Percentiles rank a stretch among this genome's conserved stretches.
Evolutionary conservation across 192 early-diverging fungal species (phyloP).

Genomic region (Podila clonocystis): DNA sequence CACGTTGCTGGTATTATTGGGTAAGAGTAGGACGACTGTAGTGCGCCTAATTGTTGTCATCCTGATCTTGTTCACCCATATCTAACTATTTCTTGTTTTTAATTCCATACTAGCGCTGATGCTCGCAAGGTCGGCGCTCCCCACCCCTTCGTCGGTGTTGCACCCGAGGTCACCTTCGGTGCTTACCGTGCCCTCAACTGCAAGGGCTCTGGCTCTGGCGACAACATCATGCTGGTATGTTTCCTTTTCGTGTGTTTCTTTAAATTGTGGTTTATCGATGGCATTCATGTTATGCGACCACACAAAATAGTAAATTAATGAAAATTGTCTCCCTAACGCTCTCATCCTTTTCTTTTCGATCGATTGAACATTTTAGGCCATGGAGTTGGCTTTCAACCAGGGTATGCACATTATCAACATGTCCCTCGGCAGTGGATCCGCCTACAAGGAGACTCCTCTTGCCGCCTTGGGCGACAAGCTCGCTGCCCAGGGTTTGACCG

Average conservation of each 20-base stretch:
- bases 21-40: neutral
- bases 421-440: constrained; percentile 65
- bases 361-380: constrained; percentile 27
- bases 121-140: constrained; percentile 49
- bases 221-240: constrained; percentile 63
- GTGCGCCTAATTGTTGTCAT: no score
- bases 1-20: constrained; percentile 69
- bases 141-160: constrained; percentile 67
- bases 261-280: constrained; percentile 27
- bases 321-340: neutral
- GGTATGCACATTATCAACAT: constrained; percentile 75
- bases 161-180: constrained; percentile 71
- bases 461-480: constrained; percentile 58
- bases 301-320: neutral
- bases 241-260: neutral
- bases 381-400: constrained; percentile 77
- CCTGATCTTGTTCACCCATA: no score
- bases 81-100: no score
- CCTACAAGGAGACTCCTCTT: constrained; percentile 63
- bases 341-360: neutral
- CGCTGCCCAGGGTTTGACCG: constrained; percentile 59
- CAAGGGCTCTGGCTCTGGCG: constrained; percentile 53
- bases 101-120: constrained; percentile 49
- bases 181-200: constrained; percentile 75
- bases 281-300: constrained; percentile 14